Evolutionary conservation across 2,329 filamentous ascomycete species (phyloP).

Genomic region (Pseudogymnoascus sp.): DNA sequence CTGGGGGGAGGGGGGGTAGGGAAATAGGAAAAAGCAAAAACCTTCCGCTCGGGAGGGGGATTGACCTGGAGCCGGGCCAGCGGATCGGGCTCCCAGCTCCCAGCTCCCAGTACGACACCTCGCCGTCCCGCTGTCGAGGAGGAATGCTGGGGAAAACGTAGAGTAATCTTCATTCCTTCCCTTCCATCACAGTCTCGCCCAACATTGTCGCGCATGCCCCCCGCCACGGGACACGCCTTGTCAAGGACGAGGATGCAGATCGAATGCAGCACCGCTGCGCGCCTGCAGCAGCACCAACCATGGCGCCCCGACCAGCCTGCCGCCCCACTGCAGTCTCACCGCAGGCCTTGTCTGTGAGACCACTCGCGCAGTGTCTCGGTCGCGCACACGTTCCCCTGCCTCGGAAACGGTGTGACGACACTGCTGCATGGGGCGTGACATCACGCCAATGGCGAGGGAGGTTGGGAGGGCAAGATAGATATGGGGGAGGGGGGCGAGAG

Average conservation of each 20-base stretch:
- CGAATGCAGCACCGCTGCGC: background rate
- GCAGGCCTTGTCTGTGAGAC: background rate
- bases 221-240: background rate
- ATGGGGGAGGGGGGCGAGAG: background rate
- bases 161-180: background rate
- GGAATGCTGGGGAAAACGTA: background rate
- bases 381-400: constrained; percentile 2
- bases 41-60: background rate
- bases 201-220: background rate
- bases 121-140: background rate
- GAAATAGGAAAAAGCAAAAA: background rate
- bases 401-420: background rate
- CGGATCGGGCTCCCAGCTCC: background rate
- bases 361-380: background rate
- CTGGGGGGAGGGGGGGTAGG: background rate
- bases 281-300: background rate
- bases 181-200: background rate
- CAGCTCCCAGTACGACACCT: background rate
- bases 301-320: background rate
- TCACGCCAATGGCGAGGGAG: background rate
- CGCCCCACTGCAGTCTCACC: background rate
- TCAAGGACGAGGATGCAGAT: background rate
- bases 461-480: background rate
- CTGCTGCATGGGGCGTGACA: background rate
- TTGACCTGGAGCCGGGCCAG: background rate